Conservation (phyloP, 176 grass and related monocot species). For the Cocos nucifera region DNA sequence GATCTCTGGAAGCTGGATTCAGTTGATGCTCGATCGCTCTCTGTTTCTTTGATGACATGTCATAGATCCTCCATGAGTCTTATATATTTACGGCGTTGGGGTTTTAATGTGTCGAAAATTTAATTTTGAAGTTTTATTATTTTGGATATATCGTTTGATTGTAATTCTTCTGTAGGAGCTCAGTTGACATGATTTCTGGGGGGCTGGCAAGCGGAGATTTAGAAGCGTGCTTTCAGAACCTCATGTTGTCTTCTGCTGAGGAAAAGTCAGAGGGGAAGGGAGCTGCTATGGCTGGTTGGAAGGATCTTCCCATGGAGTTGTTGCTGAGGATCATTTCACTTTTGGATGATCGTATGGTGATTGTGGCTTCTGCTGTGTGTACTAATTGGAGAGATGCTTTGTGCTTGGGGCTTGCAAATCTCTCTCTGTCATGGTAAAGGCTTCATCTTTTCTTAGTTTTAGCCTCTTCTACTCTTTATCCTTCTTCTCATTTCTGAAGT, state of each 20-base stretch:
- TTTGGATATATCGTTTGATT: neutral
- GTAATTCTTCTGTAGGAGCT: neutral
- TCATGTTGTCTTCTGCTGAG: conserved; percentile 27
- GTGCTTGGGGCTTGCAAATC: conserved; percentile 7
- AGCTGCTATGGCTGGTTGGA: conserved; percentile 52
- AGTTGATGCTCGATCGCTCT: too few relatives aligned
- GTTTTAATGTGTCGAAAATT: too few relatives aligned
- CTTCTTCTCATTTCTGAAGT: neutral
- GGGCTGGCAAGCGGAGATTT: conserved; percentile 19
- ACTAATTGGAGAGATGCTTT: conserved; percentile 6
- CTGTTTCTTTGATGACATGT: too few relatives aligned
- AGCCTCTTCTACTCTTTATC: neutral
- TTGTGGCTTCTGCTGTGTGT: conserved; percentile 6
- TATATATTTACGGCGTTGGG: too few relatives aligned
- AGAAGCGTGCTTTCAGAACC: conserved; percentile 42
- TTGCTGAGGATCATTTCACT: conserved; percentile 52
- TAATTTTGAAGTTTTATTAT: neutral
- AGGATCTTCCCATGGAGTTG: conserved; percentile 93
- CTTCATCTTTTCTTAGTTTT: too few relatives aligned
- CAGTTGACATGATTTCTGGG: conserved; percentile 34
- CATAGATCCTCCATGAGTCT: too few relatives aligned
- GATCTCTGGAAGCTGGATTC: too few relatives aligned
- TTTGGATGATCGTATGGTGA: conserved; percentile 2
- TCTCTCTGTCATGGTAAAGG: conserved; percentile 11
- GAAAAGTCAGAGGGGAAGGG: conserved; percentile 25